A percentile compares a stretch with the other conserved stretches of the same genome.
phyloP scores from a whole-genome alignment of 202 grass and related monocot genomes.

The Panicum hallii region DNA sequence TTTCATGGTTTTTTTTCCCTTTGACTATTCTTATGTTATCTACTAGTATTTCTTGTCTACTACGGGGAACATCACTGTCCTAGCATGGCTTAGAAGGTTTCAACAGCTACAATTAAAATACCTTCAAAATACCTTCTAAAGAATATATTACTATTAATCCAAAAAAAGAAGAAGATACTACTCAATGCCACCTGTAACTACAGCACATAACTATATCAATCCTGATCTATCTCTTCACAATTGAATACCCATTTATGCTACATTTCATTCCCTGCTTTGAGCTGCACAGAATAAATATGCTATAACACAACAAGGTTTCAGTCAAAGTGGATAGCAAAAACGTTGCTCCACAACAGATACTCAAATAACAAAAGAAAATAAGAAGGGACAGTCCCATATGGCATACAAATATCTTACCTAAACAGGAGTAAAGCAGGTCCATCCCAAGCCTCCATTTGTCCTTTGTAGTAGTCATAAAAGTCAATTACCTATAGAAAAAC shows the following conservation, averaged over 20 bases:
- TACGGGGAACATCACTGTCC: slow-evolving; percentile 22
- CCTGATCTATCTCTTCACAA: slow-evolving; percentile 30
- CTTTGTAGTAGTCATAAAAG: slow-evolving; percentile 99
- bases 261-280: slow-evolving; percentile 25
- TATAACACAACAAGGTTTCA: slow-evolving; percentile 32
- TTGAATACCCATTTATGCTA: background rate
- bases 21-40: background rate
- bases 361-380: slow-evolving; percentile 45
- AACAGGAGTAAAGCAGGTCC: slow-evolving; percentile 98
- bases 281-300: slow-evolving; percentile 40
- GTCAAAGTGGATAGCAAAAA: slow-evolving; percentile 44
- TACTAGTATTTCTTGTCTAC: slow-evolving; percentile 8
- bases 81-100: slow-evolving; percentile 36
- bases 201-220: slow-evolving; percentile 16
- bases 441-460: slow-evolving; percentile 99
- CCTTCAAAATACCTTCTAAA: slow-evolving; percentile 34
- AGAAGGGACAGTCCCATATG: background rate
- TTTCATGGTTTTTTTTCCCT: background rate
- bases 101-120: slow-evolving; percentile 23
- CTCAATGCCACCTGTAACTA: background rate
- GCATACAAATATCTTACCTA: slow-evolving; percentile 66
- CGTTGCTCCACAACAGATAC: slow-evolving; percentile 35
- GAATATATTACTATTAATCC: background rate
- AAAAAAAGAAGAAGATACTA: background rate
- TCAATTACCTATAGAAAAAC: slow-evolving; percentile 73